Base-by-base conservation (phyloP, 352 stramenopile species). In the Phytopythium boreale region DNA sequence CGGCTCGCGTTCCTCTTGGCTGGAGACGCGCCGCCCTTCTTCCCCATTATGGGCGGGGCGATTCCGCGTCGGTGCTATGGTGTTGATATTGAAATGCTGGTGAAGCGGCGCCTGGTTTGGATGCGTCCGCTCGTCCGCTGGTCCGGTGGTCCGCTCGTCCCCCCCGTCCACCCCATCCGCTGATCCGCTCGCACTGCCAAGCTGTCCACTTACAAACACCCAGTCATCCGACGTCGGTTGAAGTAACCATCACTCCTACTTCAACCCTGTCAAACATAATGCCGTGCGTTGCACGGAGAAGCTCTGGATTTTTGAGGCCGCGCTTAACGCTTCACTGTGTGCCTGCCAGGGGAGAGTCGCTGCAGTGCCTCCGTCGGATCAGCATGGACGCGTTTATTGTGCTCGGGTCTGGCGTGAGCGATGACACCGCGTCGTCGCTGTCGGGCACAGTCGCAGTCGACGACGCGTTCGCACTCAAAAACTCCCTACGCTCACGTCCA, bases 321-420 rank as follows among this genome's bases (percentile, higher is more conserved):
- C n/a, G n/a, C n/a, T n/a, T n/a, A n/a, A n/a, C n/a, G n/a, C n/a
- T n/a, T n/a, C n/a, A n/a, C n/a, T n/a, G n/a, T n/a, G n/a, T n/a
- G n/a, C n/a, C n/a, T n/a, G n/a, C n/a, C n/a, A n/a, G n/a, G n/a
- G n/a, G n/a, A n/a, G n/a, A n/a, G n/a, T n/a, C n/a, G n/a, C n/a
- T n/a, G 79, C 19, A 75, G 71, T 9, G 73, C 77, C 56, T 86
- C 77, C 34, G 78, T 72, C 49, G 80, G 67, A 77, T 64, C 50
- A 75, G 67, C 52, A 71, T 64, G 15, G 72, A 65, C 46, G 70
- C 70, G 60, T 56, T 79, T 37, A 79, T 61, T 64, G 77, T 70
- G 31, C 53, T 44, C 2, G 68, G 22, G 47, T 77, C 70, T 9
- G 63, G 64, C 27, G 70, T 72, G 11, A 74, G 61, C 46, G 69